A percentile compares a stretch with the other conserved stretches of the same genome.
These are phyloP conservation scores for Pouteria glomerata DNA, from an alignment of 148 eudicot genomes.

Conservation along the genomic window DNA sequence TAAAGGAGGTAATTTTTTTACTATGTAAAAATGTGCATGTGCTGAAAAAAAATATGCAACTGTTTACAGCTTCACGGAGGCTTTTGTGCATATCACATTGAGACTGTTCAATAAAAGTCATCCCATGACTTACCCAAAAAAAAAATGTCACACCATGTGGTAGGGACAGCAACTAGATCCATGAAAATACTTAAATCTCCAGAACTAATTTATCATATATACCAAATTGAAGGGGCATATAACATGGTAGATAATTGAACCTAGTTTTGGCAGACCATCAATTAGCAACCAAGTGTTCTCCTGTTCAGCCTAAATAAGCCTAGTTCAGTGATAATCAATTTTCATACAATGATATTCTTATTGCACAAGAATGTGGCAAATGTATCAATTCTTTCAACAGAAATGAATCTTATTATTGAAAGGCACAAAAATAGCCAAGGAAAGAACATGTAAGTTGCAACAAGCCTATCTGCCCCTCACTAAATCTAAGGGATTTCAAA, in stretches of 20 bases:
- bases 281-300: not conserved
- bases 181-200: not conserved
- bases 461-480: no score
- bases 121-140: no score
- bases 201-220: not conserved
- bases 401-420: not conserved
- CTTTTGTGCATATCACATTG: not conserved
- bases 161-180: not conserved
- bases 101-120: not conserved
- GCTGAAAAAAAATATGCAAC: no score
- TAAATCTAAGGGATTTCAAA: not conserved
- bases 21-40: not conserved
- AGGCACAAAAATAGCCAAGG: not conserved
- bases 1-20: constrained; percentile 17
- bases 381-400: not conserved
- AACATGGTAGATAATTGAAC: not conserved
- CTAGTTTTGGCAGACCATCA: not conserved
- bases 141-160: no score
- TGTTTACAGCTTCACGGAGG: not conserved
- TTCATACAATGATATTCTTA: not conserved
- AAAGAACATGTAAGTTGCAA: not conserved
- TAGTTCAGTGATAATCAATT: not conserved
- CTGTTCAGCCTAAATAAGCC: constrained; percentile 1
- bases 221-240: not conserved
- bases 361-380: not conserved